phyloP scores from a whole-genome alignment of 78 protist genomes.

The Emiliania huxleyi region DNA sequence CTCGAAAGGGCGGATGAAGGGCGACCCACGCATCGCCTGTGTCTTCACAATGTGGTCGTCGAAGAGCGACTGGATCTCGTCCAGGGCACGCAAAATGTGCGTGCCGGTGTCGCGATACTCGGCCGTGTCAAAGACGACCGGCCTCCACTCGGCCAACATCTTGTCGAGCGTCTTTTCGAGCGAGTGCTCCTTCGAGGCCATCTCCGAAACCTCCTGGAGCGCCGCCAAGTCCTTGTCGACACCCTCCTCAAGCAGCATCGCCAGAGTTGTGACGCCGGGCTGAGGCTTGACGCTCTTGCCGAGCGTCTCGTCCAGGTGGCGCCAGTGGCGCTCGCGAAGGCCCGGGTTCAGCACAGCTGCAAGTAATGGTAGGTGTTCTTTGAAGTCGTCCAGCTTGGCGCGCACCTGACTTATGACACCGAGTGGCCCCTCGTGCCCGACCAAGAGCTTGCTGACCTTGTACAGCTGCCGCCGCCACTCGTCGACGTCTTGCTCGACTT shows the following conservation, averaged over 20 bases:
- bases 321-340: constrained; percentile 71
- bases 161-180: constrained; percentile 69
- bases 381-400: constrained; percentile 44
- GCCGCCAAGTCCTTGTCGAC: constrained; percentile 35
- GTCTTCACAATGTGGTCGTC: constrained; percentile 71
- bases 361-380: constrained; percentile 55
- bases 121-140: constrained; percentile 30
- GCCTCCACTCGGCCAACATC: constrained; percentile 74
- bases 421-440: background rate
- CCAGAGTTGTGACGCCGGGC: background rate
- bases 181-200: constrained; percentile 65
- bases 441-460: constrained; percentile 3
- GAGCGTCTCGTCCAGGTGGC: background rate
- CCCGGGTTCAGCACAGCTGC: constrained; percentile 60
- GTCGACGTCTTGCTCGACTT: constrained; percentile 43
- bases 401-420: background rate
- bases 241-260: background rate
- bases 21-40: constrained; percentile 54
- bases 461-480: background rate
- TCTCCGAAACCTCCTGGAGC: constrained; percentile 44
- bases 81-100: constrained; percentile 24
- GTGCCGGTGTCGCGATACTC: constrained; percentile 54
- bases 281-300: constrained; percentile 18
- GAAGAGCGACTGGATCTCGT: constrained; percentile 44
- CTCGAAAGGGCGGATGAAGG: constrained; percentile 61